Evolutionary conservation across 2,329 filamentous ascomycete species (phyloP), one percentile per base, ranked within the genome.

Genomic region (Epichloe sp.): DNA sequence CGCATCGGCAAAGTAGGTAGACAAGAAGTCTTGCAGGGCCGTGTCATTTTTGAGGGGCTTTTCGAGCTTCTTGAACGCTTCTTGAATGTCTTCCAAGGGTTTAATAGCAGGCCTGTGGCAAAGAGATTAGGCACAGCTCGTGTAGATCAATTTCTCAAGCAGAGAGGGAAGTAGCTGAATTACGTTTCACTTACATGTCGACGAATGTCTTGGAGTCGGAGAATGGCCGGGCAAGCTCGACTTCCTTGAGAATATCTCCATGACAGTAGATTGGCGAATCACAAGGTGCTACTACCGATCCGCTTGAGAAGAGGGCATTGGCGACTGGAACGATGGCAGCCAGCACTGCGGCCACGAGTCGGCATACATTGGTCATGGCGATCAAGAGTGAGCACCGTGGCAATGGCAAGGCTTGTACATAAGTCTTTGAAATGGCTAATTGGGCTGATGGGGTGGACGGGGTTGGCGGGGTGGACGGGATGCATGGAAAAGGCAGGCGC

Each of bases 161-260:
- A 7, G 38, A 19, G 11, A 19, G 3, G n/a, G n/a, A 41, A 10
- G 34, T 19, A 4, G 23, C 14, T 15, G 21, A 10, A 11, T 23
- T 34, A 17, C 54, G 19, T 31, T 4, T 21, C 21, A 65, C 71
- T 67, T 68, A 80, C 78, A 84, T 79, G 61, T 86, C 82, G 43
- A 85, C 82, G 61, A 84, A 85, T 1, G 80, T 84, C 71, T 85
- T 86, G 53, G 80, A 85, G 65, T 85, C 82, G 14, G 70, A 65
- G 56, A 85, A 85, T 0, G 81, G 81, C 23, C 68, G 70, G 2
- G 82, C 82, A 10, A 85, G 69, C 66, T 85, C 74, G 46, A 86
- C 75, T 55, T 79, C 71, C 53, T 74, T 71, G 3, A 86, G 71
- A 12, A 85, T 71, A 0, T 83, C 77, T 46, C 82, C 82, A 55